Percentiles rank a stretch among this genome's conserved stretches.
phyloP scores from a whole-genome alignment of 75 land plant genomes.

The Adiantum capillusveneris region DNA sequence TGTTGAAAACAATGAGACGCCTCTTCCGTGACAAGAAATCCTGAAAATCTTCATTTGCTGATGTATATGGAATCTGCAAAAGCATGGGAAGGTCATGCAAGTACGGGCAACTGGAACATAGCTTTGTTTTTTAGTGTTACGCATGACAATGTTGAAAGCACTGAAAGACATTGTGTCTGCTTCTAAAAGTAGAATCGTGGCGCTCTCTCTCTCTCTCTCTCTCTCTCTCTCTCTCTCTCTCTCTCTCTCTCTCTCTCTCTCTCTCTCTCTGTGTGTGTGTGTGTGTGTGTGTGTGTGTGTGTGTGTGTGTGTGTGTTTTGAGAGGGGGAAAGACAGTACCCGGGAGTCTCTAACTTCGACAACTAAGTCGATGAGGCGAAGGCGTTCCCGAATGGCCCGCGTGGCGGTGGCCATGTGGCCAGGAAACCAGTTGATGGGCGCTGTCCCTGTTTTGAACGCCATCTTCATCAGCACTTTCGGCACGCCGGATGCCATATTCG shows the following conservation, averaged over 20 bases:
- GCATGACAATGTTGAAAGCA: too few species aligned
- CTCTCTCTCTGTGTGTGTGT: too few species aligned
- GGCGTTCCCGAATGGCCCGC: conserved; percentile 78
- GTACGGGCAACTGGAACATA: not conserved
- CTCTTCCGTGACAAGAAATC: conserved; percentile 45
- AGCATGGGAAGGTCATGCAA: not conserved
- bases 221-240: too few species aligned
- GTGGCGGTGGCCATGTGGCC: conserved; percentile 96
- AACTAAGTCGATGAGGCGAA: conserved; percentile 78
- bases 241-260: too few species aligned
- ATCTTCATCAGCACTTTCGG: conserved; percentile 40
- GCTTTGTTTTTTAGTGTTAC: too few species aligned
- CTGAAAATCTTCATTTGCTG: conserved; percentile 79
- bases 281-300: too few species aligned
- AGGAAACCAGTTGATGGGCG: conserved; percentile 83
- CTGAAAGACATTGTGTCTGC: too few species aligned
- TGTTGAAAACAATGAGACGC: conserved; percentile 79
- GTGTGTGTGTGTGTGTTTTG: too few species aligned
- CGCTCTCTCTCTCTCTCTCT: too few species aligned
- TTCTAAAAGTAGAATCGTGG: too few species aligned
- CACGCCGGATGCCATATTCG: not conserved
- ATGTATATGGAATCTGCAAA: conserved; percentile 76
- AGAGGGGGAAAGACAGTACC: conserved; percentile 32
- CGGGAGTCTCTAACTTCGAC: conserved; percentile 89
- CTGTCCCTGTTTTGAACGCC: conserved; percentile 27